Evolutionary conservation across 2,329 filamentous ascomycete species (phyloP).

Genomic region (Didymella glomerata): DNA sequence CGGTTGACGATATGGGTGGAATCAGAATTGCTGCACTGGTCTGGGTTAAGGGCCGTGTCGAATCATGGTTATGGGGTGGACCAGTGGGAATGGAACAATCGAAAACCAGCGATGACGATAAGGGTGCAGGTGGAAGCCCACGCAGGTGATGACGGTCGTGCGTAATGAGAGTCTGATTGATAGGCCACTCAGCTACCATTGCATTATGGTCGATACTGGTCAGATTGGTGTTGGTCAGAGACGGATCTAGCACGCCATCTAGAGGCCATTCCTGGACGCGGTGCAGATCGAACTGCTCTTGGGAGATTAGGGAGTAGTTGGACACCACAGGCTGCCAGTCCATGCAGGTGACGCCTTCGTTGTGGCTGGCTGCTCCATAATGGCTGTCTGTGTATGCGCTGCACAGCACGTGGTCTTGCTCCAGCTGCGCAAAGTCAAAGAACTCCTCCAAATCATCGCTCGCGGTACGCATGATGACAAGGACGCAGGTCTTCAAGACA

Average conservation of each 20-base stretch:
- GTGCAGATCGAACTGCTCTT: not conserved
- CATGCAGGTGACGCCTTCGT: constrained; percentile 30
- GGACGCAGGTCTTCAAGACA: not conserved
- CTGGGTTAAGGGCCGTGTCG: not conserved
- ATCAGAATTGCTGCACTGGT: not conserved
- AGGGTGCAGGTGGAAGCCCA: constrained; percentile 3
- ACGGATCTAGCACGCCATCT: not conserved
- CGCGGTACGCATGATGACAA: constrained; percentile 12
- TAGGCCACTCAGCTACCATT: not conserved
- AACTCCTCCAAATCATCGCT: constrained; percentile 44
- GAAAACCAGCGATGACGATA: constrained; percentile 1
- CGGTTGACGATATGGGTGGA: not conserved
- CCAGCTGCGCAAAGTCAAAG: constrained; percentile 47
- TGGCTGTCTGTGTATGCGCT: constrained; percentile 1
- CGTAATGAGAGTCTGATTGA: not conserved
- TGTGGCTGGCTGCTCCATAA: not conserved
- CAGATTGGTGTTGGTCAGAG: not conserved
- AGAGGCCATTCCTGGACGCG: constrained; percentile 3
- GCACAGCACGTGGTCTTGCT: constrained; percentile 30
- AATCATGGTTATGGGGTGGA: not conserved
- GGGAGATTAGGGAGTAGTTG: not conserved
- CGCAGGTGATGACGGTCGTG: not conserved
- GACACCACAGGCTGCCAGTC: constrained; percentile 34
- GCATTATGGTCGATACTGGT: not conserved
- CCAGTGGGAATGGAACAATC: not conserved